Evolutionary conservation across 2,329 filamentous ascomycete genomes (phyloP).

Genomic region (Alternaria arborescens): DNA sequence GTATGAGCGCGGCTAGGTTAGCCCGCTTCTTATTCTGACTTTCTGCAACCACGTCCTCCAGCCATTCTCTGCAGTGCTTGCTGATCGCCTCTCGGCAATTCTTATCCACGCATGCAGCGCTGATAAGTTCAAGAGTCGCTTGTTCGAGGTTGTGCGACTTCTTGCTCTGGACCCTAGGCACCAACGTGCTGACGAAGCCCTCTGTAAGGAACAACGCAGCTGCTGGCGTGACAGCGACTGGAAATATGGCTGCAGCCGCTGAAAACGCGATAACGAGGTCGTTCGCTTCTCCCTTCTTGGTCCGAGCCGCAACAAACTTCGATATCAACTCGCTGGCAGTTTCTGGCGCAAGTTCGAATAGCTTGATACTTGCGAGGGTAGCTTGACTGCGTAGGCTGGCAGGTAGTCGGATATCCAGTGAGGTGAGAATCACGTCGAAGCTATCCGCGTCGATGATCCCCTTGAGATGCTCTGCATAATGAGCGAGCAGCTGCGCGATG

Average conservation of each 20-base stretch:
- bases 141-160: conserved; percentile 88
- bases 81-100: conserved; percentile 83
- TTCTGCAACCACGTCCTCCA: conserved; percentile 82
- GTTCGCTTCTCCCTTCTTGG: conserved; percentile 80
- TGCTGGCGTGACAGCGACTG: conserved; percentile 78
- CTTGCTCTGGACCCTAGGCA: conserved; percentile 78
- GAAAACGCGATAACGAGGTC: conserved; percentile 93
- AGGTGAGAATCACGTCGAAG: conserved; percentile 85
- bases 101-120: conserved; percentile 87
- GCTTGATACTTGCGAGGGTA: conserved; percentile 81
- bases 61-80: conserved; percentile 85
- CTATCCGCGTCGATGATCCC: conserved; percentile 75
- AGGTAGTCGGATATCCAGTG: conserved; percentile 83
- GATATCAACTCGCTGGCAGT: conserved; percentile 74
- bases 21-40: conserved; percentile 67
- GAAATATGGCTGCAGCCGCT: conserved; percentile 87
- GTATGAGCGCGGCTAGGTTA: conserved; percentile 62
- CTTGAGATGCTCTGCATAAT: conserved; percentile 63
- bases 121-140: conserved; percentile 86
- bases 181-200: conserved; percentile 81
- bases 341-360: conserved; percentile 79
- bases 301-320: conserved; percentile 75
- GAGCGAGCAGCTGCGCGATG: conserved; percentile 66
- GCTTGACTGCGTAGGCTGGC: conserved; percentile 80
- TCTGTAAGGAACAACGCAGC: conserved; percentile 85